phyloP scores from a whole-genome alignment of 2,329 filamentous ascomycete genomes.

The Talaromyces sp. region DNA sequence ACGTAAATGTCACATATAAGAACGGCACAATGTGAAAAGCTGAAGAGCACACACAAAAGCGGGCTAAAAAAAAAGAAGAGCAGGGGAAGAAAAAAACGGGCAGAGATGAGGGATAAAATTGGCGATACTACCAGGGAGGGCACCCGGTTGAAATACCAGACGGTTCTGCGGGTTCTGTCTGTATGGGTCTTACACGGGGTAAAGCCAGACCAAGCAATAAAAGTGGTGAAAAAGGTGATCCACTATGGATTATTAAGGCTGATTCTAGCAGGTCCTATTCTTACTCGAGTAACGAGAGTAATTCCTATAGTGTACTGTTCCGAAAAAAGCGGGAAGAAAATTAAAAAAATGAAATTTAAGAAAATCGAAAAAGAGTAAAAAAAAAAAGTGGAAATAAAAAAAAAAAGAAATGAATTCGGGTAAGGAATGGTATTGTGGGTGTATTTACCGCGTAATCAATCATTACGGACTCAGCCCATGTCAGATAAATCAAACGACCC shows the following conservation, averaged over 20 bases:
- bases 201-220: neutral
- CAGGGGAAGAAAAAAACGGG: slow-evolving; percentile 15
- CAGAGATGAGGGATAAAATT: slow-evolving; percentile 24
- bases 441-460: neutral
- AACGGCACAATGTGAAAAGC: too few relatives aligned
- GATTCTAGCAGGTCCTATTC: slow-evolving; percentile 5
- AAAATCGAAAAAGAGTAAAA: neutral
- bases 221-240: too few relatives aligned
- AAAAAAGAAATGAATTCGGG: neutral
- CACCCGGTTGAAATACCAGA: slow-evolving; percentile 21
- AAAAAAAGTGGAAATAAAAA: too few relatives aligned
- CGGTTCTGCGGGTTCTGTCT: slow-evolving; percentile 6
- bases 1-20: slow-evolving; percentile 7
- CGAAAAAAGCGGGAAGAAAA: neutral
- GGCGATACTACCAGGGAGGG: slow-evolving; percentile 23
- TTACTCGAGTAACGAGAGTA: neutral
- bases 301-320: neutral
- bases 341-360: neutral
- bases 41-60: slow-evolving; percentile 6
- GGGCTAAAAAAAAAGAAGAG: slow-evolving; percentile 10
- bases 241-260: slow-evolving; percentile 14
- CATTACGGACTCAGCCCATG: neutral
- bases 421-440: neutral
- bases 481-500: neutral
- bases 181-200: slow-evolving; percentile 2